Evolutionary conservation across 495 filamentous ascomycete genomes (phyloP), one percentile per base, ranked within the genome.

Genomic region (Daldinia vernicosa): DNA sequence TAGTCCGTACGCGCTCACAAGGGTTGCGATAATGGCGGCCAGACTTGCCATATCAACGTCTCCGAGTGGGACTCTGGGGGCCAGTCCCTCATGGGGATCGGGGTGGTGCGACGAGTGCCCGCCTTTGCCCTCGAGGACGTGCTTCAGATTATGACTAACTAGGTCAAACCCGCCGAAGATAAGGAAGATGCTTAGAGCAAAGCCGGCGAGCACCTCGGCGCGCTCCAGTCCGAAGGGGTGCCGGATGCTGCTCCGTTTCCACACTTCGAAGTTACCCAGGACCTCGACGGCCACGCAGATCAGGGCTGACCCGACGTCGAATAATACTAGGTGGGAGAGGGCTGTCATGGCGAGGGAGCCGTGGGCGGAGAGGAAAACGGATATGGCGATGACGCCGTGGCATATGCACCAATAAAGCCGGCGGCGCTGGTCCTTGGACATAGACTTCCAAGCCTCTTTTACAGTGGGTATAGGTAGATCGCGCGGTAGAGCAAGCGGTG

Each of bases 81-180:
- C 73, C 28, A 53, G 61, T 8, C 73, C 75, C 24, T 88, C 85
- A 72, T 92, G 88, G 0, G 83, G 81, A 69, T 93, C 88, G 2
- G 85, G 79, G 66, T 93, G 91, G 75, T 97, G 92, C 1, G 92
- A 83, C n/a, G 76, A 70, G 70, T 88, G 86, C 8, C 78, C 74
- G 24, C 86, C 84, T 22, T 85, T 77, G 2, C 80, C 81, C 70
- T 89, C 88, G 43, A 98, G 88, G 14, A 94, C 83, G 78, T 99
- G 95, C 75, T 97, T 93, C 15, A 96, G 80, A 67, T 94, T 93
- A 74, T 99, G 95, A 43, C 92, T 94, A 51, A 99, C 90, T 40
- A 98, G 87, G 74, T 99, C 95, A 74, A 99, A 89, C 22, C 95
- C 94, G 88, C 97, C 97, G 78, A 99, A 99, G 30, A 97, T 86